Evolutionary conservation across 2,329 filamentous ascomycete species (phyloP), one percentile per base, ranked within the genome.

Genomic region (Epichloe typhina): DNA sequence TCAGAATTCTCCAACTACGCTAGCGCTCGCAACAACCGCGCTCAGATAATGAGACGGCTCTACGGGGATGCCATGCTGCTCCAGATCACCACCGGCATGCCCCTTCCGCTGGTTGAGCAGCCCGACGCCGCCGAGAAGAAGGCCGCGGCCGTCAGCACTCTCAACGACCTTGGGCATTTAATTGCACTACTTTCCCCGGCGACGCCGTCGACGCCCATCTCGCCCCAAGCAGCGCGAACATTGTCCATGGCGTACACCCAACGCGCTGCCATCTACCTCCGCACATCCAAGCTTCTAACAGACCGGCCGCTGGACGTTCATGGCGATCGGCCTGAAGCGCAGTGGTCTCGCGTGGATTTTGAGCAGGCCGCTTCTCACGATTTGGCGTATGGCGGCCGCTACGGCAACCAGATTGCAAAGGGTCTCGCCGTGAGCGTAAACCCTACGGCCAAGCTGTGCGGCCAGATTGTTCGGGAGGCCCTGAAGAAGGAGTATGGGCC

Each of bases 11-110:
- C 85, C 3, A 65, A 69, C 35, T 90, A 90, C 64, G 84, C 85
- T 21, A 86, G 83, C 55, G 83, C 81, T 5, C 76, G 80, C 52
- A 85, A 88, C 62, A 90, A 91, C 65, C 75, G 85, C 47, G 86
- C 83, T 3, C 86, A 90, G 63, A 74, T 83, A 8, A 58, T 76
- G 33, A 70, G 83, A 21, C 70, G 83, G 46, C 66, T 81, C 51
- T 80, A 83, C 55, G 82, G 82, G 11, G 81, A 85, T 59, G 67
- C 70, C 2, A 70, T 82, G 60, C 65, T 83, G 21, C 63, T 80
- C 37, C 58, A 63, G 23, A 62, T 67, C 23, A 66, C 66, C 13
- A 60, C 62, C 0, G 63, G 64, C 44, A 66, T 61, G 47, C 60
- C 66, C 6, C 68, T 64, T 57, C 72, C 70, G 26, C 62, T 79